Percentiles rank a stretch among this genome's conserved stretches.
phyloP scores from a whole-genome alignment of 2,329 filamentous ascomycete genomes.

The Colletotrichum lentis region DNA sequence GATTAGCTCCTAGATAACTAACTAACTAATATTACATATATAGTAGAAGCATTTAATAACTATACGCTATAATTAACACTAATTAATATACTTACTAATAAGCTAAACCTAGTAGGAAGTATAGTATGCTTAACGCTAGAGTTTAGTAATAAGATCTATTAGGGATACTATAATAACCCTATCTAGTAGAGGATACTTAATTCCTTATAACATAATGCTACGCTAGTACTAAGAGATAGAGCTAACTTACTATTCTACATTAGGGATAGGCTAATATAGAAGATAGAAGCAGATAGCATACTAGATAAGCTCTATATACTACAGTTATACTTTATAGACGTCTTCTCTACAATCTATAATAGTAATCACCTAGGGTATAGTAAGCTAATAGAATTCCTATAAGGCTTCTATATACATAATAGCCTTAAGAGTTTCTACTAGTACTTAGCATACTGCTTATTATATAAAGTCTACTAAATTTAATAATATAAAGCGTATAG shows the following conservation, averaged over 20 bases:
- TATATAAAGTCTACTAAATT: not conserved
- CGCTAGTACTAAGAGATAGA: not conserved
- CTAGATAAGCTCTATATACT: not conserved
- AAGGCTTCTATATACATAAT: not conserved
- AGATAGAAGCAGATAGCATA: not conserved
- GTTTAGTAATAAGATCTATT: not conserved
- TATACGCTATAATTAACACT: fast-evolving
- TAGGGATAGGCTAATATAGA: not conserved
- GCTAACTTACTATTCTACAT: not conserved
- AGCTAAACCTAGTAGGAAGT: not conserved
- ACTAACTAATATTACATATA: not conserved
- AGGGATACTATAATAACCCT: not conserved
- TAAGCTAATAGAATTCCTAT: not conserved
- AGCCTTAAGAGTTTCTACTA: not conserved
- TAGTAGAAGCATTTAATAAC: not conserved
- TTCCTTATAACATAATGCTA: not conserved
- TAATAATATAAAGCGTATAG: not conserved
- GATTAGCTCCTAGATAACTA: not conserved
- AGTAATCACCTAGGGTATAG: not conserved
- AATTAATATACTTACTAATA: not conserved
- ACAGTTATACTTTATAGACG: not conserved
- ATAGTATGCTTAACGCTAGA: not conserved
- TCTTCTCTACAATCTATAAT: not conserved
- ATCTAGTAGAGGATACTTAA: not conserved
- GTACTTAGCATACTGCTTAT: not conserved